phyloP scores from a whole-genome alignment of 176 grass and related monocot species.

The Poa annua region DNA sequence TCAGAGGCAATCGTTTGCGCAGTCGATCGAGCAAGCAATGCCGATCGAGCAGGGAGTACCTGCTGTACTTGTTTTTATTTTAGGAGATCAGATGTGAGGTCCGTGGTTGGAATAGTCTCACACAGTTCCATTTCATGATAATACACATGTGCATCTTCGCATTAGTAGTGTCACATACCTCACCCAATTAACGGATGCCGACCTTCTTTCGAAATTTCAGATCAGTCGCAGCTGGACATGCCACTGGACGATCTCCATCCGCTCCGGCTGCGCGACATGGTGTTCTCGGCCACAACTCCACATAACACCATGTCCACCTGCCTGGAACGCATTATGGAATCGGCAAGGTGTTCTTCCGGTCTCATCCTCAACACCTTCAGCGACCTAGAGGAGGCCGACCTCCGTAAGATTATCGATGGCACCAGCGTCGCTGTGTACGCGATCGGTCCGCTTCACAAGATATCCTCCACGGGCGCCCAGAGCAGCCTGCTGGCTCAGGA shows the following conservation, averaged over 20 bases:
- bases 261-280: slow-evolving; percentile 38
- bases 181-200: neutral
- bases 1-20: too few relatives aligned
- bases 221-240: slow-evolving; percentile 14
- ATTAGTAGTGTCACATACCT: too few relatives aligned
- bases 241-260: slow-evolving; percentile 37
- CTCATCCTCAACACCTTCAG: slow-evolving; percentile 44
- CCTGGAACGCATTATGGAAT: slow-evolving; percentile 10
- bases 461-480: neutral
- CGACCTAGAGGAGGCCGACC: slow-evolving; percentile 14
- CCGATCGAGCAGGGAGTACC: too few relatives aligned
- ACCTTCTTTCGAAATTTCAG: slow-evolving; percentile 20
- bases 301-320: slow-evolving; percentile 22
- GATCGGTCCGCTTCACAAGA: slow-evolving; percentile 49
- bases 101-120: too few relatives aligned
- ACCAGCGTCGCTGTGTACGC: neutral
- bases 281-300: neutral
- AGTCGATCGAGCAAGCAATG: too few relatives aligned
- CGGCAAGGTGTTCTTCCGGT: slow-evolving; percentile 10
- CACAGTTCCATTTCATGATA: too few relatives aligned
- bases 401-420: slow-evolving; percentile 23
- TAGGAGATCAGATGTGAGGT: too few relatives aligned
- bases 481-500: slow-evolving; percentile 42
- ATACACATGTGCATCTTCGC: too few relatives aligned
- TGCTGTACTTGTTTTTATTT: too few relatives aligned